Base-by-base conservation (phyloP, 1,284 basidiomycete genomes). In the Rhodotorula sp. region DNA sequence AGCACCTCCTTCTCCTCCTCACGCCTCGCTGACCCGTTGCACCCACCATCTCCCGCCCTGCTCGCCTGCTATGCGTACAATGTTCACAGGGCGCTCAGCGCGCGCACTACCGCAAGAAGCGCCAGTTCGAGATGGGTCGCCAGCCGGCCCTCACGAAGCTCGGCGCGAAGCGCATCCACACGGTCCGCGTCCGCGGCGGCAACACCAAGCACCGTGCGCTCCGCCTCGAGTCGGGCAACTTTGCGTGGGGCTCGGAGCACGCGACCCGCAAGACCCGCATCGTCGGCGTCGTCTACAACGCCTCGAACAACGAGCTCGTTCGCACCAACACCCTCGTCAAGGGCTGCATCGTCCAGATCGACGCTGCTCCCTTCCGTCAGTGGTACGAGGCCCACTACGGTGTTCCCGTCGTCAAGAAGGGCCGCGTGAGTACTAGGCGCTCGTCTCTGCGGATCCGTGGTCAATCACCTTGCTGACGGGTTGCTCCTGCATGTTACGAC, bases 381-480 rank as follows among this genome's bases (percentile, higher is more conserved):
- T 97, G 93, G 93, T 97, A 96, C 81, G 94, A 97, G 84, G 84
- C 91, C 54, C 93, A 96, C 84, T 97, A 96, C 81, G 94, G 89
- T 76, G 89, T 90, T 82, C 91, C 92, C 73, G 87, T 94, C 76
- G 89, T 89, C 77, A 91, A 91, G 86, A 89, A 87, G 83, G 89
- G 88, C 77, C 93, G 91, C 84, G 80, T 85, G 48, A 44, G 70
- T 68, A 51, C 34, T 48, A 34, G 34, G 26, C 31, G 24, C 30
- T 22, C 22, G n/a, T 24, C 52, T 18, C 24, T 18, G 24, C n/a
- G 4, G 10, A 16, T n/a, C 30, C 30, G 28, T 11, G 26, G n/a
- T 10, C 13, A 44, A 53, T 40, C 22, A 51, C 56, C 16, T 44
- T 44, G 40, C 40, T 57, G 31, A 51, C 53, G 11, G 22, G 22